Evolutionary conservation across 306 rosid species (phyloP).

Genomic region (Quercus cerris): DNA sequence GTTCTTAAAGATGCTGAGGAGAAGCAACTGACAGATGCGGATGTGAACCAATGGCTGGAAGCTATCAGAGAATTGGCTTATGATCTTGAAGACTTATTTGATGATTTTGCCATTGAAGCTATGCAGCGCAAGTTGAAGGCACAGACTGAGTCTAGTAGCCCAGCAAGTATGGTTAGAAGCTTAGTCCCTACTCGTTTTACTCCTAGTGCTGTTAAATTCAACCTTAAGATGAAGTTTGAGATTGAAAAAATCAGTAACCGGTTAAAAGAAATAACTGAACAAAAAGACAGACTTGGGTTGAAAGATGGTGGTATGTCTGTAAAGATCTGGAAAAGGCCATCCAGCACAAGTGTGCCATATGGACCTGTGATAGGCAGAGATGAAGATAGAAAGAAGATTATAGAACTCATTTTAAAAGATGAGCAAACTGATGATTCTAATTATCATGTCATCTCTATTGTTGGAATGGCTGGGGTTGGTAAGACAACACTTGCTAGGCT

Average conservation of each 20-base stretch:
- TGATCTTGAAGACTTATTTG: conserved; percentile 14
- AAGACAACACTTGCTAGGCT: neutral
- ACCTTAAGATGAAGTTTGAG: neutral
- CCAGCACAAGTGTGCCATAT: neutral
- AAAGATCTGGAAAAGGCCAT: neutral
- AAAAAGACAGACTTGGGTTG: neutral
- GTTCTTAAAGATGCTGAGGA: neutral
- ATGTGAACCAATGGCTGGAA: conserved; percentile 2
- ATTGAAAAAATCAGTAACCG: neutral
- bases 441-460: neutral
- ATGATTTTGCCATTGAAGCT: conserved; percentile 4
- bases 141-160: neutral
- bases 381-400: neutral
- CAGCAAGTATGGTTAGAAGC: neutral
- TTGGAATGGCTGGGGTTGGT: neutral
- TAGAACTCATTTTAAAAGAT: neutral
- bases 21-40: neutral
- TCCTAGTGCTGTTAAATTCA: neutral
- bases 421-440: neutral
- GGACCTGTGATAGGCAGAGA: conserved; percentile 18
- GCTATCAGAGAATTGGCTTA: conserved; percentile 17
- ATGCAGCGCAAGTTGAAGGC: neutral
- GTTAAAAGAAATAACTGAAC: neutral
- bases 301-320: neutral
- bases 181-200: neutral